Evolutionary conservation across 2,329 filamentous ascomycete species (phyloP), one percentile per base, ranked within the genome.

Genomic region (Sclerotinia trifoliorum): DNA sequence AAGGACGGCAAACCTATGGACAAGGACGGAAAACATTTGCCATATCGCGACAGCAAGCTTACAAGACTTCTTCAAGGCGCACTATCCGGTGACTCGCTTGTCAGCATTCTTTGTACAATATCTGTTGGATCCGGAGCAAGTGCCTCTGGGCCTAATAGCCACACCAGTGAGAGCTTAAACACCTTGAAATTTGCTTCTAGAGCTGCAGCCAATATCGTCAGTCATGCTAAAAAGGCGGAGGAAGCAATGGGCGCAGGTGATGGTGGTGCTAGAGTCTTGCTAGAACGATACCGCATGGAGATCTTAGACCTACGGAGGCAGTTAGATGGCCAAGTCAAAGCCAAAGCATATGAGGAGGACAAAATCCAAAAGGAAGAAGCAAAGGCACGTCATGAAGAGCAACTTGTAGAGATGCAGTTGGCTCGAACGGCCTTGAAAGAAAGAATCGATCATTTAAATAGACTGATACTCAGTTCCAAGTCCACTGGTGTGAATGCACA

Each of bases 401-500:
- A 99, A 79, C 94, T 99, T 86, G 84, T 99, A 66, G 95, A 99
- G 80, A 98, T 99, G 92, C 95, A 99, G 78, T 85, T 99, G 58
- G 95, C 95, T 44, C 88, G 95, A 54, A 99, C 95, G 0, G 95
- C 95, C 0, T 82, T 99, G 66, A 99, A 98, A 79, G 95, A 99
- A 81, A 90, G 95, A 42, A 99, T 99, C 74, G 94, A 97, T 78
- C 95, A 99, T 79, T 84, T 99, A 58, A 99, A 98, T 80, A 89
- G 94, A 60, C 83, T 99, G 62, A 98, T 99, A 72, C 82, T 99
- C 69, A 96, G 93, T 78, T 98, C 94, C 21, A 97, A 97, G 78
- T 98, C 94, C 6, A 91, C 92, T 7, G 95, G 95, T 6, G 95
- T 99, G 67, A 99, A 99, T 79, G 85, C 83, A 44, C 90, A 89